These are phyloP conservation scores for Monosporozyma unispora DNA, from an alignment of 805 yeast species.

Conservation along the genomic window DNA sequence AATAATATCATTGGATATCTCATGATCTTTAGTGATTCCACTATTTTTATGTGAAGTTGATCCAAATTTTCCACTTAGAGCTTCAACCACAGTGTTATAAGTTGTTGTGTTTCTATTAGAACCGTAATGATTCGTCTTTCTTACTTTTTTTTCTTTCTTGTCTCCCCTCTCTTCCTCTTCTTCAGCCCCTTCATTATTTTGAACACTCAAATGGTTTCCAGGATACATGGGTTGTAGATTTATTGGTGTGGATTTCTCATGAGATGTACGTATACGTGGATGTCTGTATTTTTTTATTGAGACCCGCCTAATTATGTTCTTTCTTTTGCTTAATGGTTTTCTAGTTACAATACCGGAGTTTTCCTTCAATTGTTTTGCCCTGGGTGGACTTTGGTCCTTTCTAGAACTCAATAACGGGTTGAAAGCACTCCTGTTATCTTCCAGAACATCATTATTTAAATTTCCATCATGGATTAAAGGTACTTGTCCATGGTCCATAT, in stretches of 20 bases:
- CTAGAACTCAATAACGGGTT: not conserved
- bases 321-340: not conserved
- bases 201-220: not conserved
- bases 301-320: not conserved
- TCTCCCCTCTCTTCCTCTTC: not conserved
- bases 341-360: not conserved
- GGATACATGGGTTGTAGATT: not conserved
- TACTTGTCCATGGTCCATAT: not conserved
- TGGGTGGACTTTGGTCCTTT: not conserved
- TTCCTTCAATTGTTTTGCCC: no score
- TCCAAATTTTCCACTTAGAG: slow-evolving; percentile 15
- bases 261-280: not conserved
- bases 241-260: no score
- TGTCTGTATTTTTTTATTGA: not conserved
- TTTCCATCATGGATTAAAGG: no score
- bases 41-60: slow-evolving; percentile 2
- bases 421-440: not conserved
- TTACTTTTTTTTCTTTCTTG: not conserved
- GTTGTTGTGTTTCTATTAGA: slow-evolving; percentile 12
- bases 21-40: not conserved
- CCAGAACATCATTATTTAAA: not conserved
- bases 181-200: not conserved
- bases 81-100: slow-evolving; percentile 24
- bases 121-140: slow-evolving; percentile 5
- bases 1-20: not conserved